Percentiles rank a stretch among this genome's conserved stretches.
These are phyloP conservation scores for Irpex sp. DNA, from an alignment of 1,284 basidiomycete genomes.

Conservation along the genomic window DNA sequence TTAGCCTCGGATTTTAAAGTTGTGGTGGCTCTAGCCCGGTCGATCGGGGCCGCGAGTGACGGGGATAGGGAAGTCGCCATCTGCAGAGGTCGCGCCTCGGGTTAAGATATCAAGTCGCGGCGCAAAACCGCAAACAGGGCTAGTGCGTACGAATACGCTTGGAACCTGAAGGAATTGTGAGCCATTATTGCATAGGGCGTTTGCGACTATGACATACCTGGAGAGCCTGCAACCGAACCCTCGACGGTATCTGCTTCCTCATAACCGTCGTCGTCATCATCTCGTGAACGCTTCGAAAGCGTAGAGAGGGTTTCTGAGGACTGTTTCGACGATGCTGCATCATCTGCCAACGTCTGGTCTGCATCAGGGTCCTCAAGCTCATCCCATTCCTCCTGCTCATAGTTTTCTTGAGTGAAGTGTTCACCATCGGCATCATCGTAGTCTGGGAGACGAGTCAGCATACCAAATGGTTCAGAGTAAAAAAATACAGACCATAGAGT, in stretches of 20 bases:
- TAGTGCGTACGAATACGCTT: neutral
- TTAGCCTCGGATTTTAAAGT: neutral
- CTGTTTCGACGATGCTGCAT: constrained; percentile 4
- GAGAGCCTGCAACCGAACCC: neutral
- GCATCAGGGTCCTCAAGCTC: constrained; percentile 6
- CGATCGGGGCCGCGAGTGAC: too few species aligned
- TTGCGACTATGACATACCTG: constrained; percentile 2
- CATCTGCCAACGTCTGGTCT: neutral
- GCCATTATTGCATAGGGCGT: neutral
- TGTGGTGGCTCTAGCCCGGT: neutral
- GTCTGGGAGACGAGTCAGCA: neutral
- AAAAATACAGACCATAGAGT: constrained; percentile 3
- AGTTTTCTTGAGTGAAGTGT: neutral
- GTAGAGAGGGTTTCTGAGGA: constrained; percentile 14
- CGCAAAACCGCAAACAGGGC: neutral
- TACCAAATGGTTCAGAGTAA: neutral
- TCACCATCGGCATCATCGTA: constrained; percentile 2
- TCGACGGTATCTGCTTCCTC: neutral
- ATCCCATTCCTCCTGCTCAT: constrained; percentile 6
- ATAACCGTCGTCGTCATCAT: constrained; percentile 11
- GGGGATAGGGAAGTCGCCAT: too few species aligned
- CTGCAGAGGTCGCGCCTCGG: neutral
- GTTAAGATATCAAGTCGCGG: neutral
- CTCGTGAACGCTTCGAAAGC: constrained; percentile 11
- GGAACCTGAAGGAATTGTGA: neutral